phyloP scores from a whole-genome alignment of 2,329 filamentous ascomycete genomes.

The Aspergillus ustus region DNA sequence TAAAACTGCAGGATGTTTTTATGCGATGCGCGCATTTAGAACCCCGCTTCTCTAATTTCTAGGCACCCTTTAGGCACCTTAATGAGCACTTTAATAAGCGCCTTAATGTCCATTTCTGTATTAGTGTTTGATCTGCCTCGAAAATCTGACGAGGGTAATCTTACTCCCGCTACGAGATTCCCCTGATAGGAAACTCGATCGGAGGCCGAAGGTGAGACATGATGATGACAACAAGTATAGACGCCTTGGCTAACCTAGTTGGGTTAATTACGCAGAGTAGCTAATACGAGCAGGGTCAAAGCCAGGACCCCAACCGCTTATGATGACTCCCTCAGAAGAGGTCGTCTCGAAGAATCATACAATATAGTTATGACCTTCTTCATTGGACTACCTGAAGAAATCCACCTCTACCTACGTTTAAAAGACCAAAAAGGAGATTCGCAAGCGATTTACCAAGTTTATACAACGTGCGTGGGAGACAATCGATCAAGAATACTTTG shows the following conservation, averaged over 20 bases:
- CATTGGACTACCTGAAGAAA: neutral
- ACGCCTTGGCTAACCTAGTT: neutral
- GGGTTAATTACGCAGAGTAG: neutral
- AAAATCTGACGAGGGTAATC: neutral
- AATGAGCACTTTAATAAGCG: too few relatives aligned
- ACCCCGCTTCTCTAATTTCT: neutral
- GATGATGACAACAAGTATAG: neutral
- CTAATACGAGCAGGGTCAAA: neutral
- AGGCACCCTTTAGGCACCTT: too few relatives aligned
- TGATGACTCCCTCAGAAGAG: neutral
- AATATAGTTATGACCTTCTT: neutral
- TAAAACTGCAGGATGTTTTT: neutral
- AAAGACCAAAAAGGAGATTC: too few relatives aligned
- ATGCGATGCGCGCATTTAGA: neutral
- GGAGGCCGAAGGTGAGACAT: neutral
- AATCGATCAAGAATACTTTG: too few relatives aligned
- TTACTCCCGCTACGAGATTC: neutral
- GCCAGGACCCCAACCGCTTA: neutral
- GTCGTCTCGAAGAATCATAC: neutral
- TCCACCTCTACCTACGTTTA: conserved; percentile 1
- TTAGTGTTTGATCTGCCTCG: neutral
- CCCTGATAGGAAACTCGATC: neutral
- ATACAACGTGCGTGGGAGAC: too few relatives aligned
- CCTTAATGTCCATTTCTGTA: too few relatives aligned
- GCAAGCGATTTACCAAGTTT: too few relatives aligned